A percentile compares a stretch with the other conserved stretches of the same genome.
phyloP scores from a whole-genome alignment of 1,284 basidiomycete genomes.

The Filobasidium uniguttulatum region DNA sequence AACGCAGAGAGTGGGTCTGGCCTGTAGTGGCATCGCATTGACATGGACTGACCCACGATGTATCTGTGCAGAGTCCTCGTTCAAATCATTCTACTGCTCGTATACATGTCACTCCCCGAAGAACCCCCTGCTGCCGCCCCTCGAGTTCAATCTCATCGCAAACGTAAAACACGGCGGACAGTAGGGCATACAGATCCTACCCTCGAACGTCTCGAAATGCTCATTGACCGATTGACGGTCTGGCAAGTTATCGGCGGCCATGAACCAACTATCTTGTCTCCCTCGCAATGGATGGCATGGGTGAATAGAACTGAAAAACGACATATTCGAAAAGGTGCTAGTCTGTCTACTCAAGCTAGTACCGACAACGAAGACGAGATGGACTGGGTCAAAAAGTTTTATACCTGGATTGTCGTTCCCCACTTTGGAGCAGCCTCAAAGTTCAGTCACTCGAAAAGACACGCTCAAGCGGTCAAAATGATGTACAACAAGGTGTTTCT shows the following conservation, averaged over 20 bases:
- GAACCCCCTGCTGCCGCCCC: slow-evolving; percentile 33
- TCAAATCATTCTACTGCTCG: slow-evolving; percentile 21
- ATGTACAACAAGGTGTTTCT: too few relatives aligned
- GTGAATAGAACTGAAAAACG: not conserved
- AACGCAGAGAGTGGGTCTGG: slow-evolving; percentile 1
- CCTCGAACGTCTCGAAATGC: not conserved
- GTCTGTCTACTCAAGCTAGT: too few relatives aligned
- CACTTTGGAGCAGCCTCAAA: not conserved
- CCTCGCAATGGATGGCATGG: not conserved
- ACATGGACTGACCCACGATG: not conserved
- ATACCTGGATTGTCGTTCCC: not conserved
- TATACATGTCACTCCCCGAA: slow-evolving; percentile 26
- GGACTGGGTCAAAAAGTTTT: slow-evolving; percentile 2
- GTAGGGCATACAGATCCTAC: not conserved
- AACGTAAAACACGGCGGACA: not conserved
- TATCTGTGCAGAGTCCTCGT: not conserved
- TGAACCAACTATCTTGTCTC: not conserved
- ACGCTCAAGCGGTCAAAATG: too few relatives aligned
- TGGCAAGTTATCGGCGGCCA: not conserved
- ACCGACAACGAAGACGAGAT: not conserved
- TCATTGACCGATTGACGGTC: not conserved
- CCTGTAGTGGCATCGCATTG: not conserved
- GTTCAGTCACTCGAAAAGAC: too few relatives aligned
- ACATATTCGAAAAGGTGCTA: too few relatives aligned
- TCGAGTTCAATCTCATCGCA: not conserved